phyloP scores from a whole-genome alignment of 805 yeast species.

The Monosporozyma aquatica region DNA sequence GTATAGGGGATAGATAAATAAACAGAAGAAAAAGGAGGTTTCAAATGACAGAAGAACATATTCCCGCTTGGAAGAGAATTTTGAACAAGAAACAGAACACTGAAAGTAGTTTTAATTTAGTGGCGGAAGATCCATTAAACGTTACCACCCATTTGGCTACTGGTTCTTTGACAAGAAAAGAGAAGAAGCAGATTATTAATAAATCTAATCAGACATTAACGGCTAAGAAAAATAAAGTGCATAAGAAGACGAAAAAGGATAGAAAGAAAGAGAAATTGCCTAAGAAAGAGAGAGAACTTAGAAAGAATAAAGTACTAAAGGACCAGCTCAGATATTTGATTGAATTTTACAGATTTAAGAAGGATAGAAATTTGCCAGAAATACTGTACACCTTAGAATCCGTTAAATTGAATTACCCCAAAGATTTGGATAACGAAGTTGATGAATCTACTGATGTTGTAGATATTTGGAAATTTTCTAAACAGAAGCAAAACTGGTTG shows the following conservation, averaged over 20 bases:
- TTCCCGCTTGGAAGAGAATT: conserved; percentile 32
- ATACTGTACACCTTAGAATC: conserved; percentile 14
- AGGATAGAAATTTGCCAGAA: conserved; percentile 20
- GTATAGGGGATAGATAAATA: too few relatives aligned
- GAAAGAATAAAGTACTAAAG: conserved; percentile 22
- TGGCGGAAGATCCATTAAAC: conserved; percentile 26
- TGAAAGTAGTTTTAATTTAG: conserved; percentile 7
- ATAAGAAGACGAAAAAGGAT: conserved; percentile 13
- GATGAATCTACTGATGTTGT: conserved; percentile 13
- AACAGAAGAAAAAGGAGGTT: too few relatives aligned
- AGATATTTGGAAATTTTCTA: conserved; percentile 31
- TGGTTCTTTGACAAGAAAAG: conserved; percentile 24
- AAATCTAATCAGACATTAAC: conserved; percentile 10
- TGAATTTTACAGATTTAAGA: conserved; percentile 25
- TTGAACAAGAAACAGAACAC: conserved; percentile 15
- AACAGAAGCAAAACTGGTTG: conserved; percentile 32
- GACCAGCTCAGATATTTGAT: conserved; percentile 30
- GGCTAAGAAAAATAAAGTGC: conserved; percentile 10
- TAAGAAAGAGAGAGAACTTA: conserved; percentile 19
- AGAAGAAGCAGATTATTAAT: conserved; percentile 25
- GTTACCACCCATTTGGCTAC: conserved; percentile 31
- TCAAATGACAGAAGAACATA: conserved; percentile 16
- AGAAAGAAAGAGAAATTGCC: conserved; percentile 24
- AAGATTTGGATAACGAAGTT: conserved; percentile 7
- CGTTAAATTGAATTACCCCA: conserved; percentile 16